Conservation (phyloP, 2,329 filamentous ascomycete genomes). For the Neofusicoccum umdonicola region DNA sequence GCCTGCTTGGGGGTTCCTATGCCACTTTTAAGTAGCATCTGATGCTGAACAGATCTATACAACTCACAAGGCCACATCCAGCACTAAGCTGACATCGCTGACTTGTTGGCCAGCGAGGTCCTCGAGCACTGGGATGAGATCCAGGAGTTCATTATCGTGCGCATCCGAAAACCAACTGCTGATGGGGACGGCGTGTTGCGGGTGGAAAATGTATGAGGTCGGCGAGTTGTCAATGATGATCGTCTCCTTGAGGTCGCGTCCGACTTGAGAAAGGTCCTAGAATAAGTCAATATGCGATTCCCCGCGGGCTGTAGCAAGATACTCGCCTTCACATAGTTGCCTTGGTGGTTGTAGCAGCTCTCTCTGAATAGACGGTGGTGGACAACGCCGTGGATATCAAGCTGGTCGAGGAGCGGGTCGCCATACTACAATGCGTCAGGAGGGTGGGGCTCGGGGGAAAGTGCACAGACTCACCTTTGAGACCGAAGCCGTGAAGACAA, state of each 20-base stretch:
- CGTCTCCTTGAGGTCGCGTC: constrained; percentile 90
- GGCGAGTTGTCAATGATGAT: constrained; percentile 99
- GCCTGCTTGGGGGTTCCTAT: constrained; percentile 5
- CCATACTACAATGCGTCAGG: constrained; percentile 65
- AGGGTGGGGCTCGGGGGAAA: constrained; percentile 19
- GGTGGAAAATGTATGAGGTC: constrained; percentile 99
- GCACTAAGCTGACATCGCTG: constrained; percentile 92
- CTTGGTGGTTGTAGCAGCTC: constrained; percentile 98
- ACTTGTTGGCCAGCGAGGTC: constrained; percentile 88
- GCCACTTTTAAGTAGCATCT: constrained; percentile 10
- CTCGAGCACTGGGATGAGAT: constrained; percentile 96
- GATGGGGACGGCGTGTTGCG: constrained; percentile 96
- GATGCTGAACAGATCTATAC: constrained; percentile 12
- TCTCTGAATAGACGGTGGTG: constrained; percentile 96
- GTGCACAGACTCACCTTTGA: constrained; percentile 68
- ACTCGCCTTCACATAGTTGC: constrained; percentile 87
- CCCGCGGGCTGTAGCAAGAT: not conserved
- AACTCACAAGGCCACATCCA: constrained; percentile 72
- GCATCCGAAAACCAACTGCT: constrained; percentile 99
- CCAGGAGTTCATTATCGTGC: constrained; percentile 96
- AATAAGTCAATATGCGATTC: not conserved
- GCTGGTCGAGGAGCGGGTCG: constrained; percentile 89
- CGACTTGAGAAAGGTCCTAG: constrained; percentile 89
- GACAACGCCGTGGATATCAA: constrained; percentile 95
- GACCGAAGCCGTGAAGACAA: constrained; percentile 97